These are phyloP conservation scores for Datura wrightii DNA, from an alignment of 257 asterid genomes.

Conservation along the genomic window DNA sequence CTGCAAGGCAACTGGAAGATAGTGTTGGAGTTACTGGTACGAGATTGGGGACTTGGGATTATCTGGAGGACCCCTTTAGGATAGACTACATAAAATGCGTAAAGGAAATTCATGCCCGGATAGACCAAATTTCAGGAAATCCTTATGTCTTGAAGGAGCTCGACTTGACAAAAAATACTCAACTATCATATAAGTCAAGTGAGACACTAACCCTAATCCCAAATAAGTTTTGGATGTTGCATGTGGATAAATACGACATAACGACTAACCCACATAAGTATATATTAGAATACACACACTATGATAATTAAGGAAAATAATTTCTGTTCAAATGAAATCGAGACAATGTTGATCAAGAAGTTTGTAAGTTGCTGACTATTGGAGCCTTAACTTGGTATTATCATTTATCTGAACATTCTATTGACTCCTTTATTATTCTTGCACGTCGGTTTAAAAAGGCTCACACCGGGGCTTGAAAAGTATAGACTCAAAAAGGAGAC, in stretches of 20 bases:
- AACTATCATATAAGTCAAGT: background rate
- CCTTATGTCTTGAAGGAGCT: background rate
- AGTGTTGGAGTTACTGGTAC: too few relatives aligned
- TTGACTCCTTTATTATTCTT: too few relatives aligned
- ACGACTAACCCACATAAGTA: background rate
- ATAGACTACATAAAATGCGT: too few relatives aligned
- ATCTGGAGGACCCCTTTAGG: too few relatives aligned
- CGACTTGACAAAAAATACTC: background rate
- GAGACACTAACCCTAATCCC: background rate
- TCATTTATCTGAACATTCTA: too few relatives aligned
- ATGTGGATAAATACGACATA: background rate
- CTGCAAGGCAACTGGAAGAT: background rate
- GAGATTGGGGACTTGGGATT: too few relatives aligned
- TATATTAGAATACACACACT: background rate
- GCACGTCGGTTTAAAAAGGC: too few relatives aligned
- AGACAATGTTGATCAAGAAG: background rate
- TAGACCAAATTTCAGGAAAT: background rate
- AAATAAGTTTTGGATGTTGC: background rate
- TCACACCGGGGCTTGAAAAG: too few relatives aligned
- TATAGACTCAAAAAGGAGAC: too few relatives aligned
- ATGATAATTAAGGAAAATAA: background rate
- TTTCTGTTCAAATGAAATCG: background rate
- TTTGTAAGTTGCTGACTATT: too few relatives aligned
- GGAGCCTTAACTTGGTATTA: too few relatives aligned
- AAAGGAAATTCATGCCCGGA: background rate